Percentiles rank a stretch among this genome's conserved stretches.
These are phyloP conservation scores for Gossypium australe DNA, from an alignment of 345 rosid genomes.

Conservation along the genomic window DNA sequence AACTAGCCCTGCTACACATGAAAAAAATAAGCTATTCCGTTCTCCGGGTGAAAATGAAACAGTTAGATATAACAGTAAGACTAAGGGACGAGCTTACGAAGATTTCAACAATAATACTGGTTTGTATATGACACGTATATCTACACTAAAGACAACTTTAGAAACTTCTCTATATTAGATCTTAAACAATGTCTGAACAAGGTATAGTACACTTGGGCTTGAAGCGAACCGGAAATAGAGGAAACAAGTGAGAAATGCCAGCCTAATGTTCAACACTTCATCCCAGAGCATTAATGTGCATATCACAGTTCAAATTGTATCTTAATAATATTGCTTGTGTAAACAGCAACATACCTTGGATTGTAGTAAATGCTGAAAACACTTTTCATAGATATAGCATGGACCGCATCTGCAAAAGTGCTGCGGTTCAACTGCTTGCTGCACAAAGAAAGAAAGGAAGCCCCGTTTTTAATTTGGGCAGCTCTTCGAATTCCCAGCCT, in stretches of 20 bases:
- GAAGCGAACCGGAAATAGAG: neutral
- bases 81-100: neutral
- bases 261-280: neutral
- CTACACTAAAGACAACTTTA: neutral
- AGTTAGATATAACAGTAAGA: neutral
- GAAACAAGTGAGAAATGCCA: neutral
- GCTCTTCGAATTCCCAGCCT: constrained; percentile 96
- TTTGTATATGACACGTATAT: neutral
- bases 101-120: neutral
- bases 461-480: constrained; percentile 53
- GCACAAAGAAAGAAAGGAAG: constrained; percentile 39
- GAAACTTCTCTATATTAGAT: neutral
- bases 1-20: constrained; percentile 45
- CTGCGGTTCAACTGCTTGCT: constrained; percentile 51
- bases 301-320: neutral
- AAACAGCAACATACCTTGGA: constrained; percentile 57
- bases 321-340: neutral
- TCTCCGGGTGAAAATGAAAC: neutral
- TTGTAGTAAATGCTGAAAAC: constrained; percentile 79
- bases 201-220: neutral
- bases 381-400: constrained; percentile 53
- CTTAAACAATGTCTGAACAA: neutral
- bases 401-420: constrained; percentile 57
- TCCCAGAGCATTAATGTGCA: neutral
- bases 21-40: neutral